Base-by-base conservation (phyloP, 331 rosid genomes). In the Rhamnella rubrinervis region DNA sequence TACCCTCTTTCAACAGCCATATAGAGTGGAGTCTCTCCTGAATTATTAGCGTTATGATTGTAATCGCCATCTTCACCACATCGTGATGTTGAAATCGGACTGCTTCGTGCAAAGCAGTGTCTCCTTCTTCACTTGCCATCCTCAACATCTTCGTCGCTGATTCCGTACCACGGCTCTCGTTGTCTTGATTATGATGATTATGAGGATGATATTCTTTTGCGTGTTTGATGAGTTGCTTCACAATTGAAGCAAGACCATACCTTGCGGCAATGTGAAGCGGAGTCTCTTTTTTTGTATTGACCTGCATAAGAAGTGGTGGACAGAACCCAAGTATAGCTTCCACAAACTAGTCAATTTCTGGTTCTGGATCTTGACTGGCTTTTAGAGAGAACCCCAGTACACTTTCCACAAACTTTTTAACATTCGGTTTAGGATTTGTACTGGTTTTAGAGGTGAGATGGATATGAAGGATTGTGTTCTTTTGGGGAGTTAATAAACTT, bases 71-170 rank as follows among this genome's bases (percentile, higher is more conserved):
- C 77, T 56, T 63, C 39, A 51, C 75, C 57, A 65, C 37, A 8
- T 13, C 6, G 17, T 47, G 41, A 65, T 47, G 69, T 2, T 19
- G 40, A 17, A 65, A 65, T 17, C 58, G 69, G 40, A 65, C 69
- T 0, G 69, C 69, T 40, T 65, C 69, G 21, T 65, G 69, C 39
- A 65, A 65, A 39, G 69, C 56, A 10, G 69, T 65, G 69, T 65
- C 69, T 12, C 15, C 2, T 23, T 46, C 58, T 0, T 16, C 4
- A 20, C 20, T 65, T 21, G 20, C 21, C 41, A 1, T 25, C 58
- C 69, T 65, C 69, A 65, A 11, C 69, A 65, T 64, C 20, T 19
- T 38, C 31, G 23, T 44, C 11, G 68, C 56, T 2, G 20, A 57
- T 19, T 64, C 67, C 4, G 4, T 5, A 40, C 47, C 65, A 23